These are phyloP conservation scores for Monilinia aucupariae DNA, from an alignment of 2,329 filamentous ascomycete species.

Conservation along the genomic window DNA sequence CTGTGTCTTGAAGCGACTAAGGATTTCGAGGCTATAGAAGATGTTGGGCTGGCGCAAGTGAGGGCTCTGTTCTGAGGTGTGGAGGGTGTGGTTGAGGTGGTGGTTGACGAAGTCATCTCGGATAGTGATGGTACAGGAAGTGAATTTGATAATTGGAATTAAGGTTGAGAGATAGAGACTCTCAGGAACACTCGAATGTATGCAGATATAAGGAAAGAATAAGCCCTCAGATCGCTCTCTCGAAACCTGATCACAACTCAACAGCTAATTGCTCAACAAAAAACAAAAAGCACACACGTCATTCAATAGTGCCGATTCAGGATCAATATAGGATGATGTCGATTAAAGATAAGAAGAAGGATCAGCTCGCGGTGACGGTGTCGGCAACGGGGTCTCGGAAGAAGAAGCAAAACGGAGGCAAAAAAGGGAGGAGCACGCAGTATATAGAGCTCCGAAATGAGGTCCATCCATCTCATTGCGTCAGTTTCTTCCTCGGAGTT, in stretches of 20 bases:
- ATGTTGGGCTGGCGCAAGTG: background rate
- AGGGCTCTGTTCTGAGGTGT: background rate
- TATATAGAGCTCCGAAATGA: background rate
- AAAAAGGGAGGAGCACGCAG: background rate
- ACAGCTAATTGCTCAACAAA: background rate
- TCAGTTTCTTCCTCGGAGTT: background rate
- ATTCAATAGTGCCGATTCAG: background rate
- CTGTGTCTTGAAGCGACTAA: background rate
- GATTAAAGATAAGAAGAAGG: conserved; percentile 4
- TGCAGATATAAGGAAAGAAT: conserved; percentile 1
- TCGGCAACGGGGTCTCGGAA: background rate
- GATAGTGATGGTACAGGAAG: background rate
- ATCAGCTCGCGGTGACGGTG: background rate
- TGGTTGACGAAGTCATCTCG: background rate
- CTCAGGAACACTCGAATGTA: background rate
- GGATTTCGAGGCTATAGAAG: background rate
- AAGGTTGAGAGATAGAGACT: background rate
- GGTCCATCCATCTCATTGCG: background rate
- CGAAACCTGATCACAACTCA: background rate
- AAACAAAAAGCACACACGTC: background rate
- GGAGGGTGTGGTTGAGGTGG: background rate
- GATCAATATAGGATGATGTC: background rate
- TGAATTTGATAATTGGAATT: background rate
- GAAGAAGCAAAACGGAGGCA: background rate
- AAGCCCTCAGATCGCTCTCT: background rate